Evolutionary conservation across 495 filamentous ascomycete species (phyloP), one percentile per base, ranked within the genome.

Genomic region (Neurospora terricola): DNA sequence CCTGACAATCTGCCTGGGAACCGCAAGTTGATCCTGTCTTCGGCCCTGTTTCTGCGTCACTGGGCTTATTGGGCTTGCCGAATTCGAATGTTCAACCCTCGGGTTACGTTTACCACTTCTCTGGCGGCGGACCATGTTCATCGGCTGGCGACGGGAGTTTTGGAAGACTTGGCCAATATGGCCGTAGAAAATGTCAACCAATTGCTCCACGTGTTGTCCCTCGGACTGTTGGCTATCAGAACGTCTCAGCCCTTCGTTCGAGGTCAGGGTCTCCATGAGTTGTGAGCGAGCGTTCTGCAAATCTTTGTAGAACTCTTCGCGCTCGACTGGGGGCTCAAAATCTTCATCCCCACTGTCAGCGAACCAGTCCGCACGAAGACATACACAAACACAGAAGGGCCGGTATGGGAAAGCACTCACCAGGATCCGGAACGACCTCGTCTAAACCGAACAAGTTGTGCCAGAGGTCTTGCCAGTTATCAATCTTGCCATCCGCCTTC

Each of bases 241-340:
- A 43, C 16, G 7, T 9, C 23, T 69, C 75, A 71, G 18, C 38
- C 69, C 73, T 14, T 62, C 69, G 11, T 36, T 68, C 21, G 73
- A 36, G 37, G n/a, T 66, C 7, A 34, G 14, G 38, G 54, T 59
- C 34, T 78, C 36, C 16, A 59, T n/a, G 5, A 66, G 16, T 23
- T 12, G 12, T 18, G 3, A 36, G 16, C 38, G 1, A 14, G 23
- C 23, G 21, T 36, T 43, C 12, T 74, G 73, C 40, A 81, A 73
- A 23, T 79, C 72, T 69, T 38, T 45, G 5, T 76, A 71, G 0
- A 81, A 76, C 42, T 81, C 79, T n/a, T 81, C 79, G 5, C 78
- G 62, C 34, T 81, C 79, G 6, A 76, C 76, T 18, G 79, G 78
- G 9, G 78, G 77, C 3, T 78, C 73, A n/a, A 80, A 81, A 7